Percentiles rank a stretch among this genome's conserved stretches.
phyloP scores from a whole-genome alignment of 2,329 filamentous ascomycete species.

The Fusarium avenaceum region DNA sequence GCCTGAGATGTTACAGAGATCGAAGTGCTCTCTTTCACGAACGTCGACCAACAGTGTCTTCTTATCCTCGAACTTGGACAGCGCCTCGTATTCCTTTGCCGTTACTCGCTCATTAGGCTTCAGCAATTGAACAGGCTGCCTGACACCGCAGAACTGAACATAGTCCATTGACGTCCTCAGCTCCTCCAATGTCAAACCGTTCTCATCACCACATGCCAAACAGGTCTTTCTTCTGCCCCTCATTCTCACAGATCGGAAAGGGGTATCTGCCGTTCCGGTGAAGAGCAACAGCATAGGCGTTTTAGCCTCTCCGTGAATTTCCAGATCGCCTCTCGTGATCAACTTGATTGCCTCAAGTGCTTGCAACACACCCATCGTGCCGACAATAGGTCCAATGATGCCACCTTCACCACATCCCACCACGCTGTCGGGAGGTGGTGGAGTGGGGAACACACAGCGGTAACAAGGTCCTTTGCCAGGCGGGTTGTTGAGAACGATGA shows the following conservation, averaged over 20 bases:
- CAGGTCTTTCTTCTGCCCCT: constrained; percentile 78
- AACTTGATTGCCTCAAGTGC: constrained; percentile 90
- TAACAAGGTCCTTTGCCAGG: constrained; percentile 87
- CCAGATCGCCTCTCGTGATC: constrained; percentile 63
- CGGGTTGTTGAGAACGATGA: constrained; percentile 89
- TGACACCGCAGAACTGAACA: constrained; percentile 83
- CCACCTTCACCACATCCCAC: constrained; percentile 93
- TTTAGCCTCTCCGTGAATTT: constrained; percentile 35
- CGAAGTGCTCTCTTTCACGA: constrained; percentile 85
- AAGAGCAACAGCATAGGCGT: constrained; percentile 62
- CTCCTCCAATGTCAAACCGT: constrained; percentile 70
- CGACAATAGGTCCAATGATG: constrained; percentile 91
- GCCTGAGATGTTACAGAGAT: constrained; percentile 80
- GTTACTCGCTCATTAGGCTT: constrained; percentile 75
- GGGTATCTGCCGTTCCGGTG: constrained; percentile 58
- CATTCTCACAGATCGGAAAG: constrained; percentile 82
- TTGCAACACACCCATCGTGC: constrained; percentile 92
- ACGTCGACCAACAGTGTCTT: constrained; percentile 81
- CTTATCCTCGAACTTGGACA: constrained; percentile 33
- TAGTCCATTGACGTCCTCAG: constrained; percentile 81
- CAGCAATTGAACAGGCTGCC: constrained; percentile 68
- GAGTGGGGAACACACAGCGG: constrained; percentile 89
- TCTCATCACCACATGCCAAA: constrained; percentile 77
- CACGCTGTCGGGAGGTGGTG: constrained; percentile 85
- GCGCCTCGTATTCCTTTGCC: constrained; percentile 68